Evolutionary conservation across 345 rosid species (phyloP), one percentile per base, ranked within the genome.

Genomic region (Salix udensis): DNA sequence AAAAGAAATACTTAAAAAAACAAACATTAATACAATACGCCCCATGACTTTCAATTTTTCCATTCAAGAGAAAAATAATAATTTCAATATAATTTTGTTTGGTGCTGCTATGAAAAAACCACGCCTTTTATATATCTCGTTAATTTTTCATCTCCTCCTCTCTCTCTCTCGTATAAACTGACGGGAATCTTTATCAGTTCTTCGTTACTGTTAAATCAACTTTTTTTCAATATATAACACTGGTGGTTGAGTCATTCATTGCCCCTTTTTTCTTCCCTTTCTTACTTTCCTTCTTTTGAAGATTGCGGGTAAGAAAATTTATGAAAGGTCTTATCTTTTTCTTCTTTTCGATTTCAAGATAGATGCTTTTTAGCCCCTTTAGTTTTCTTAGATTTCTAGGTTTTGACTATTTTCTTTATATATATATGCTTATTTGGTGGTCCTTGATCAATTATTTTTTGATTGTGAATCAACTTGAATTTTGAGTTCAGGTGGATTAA

Each of bases 181-280:
- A 70, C 74, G 16, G 85, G 86, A 81, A 79, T 82, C 82, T 77
- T 72, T 62, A 75, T 60, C 65, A 65, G 81, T 74, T 77, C 48
- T 37, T 67, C 14, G 6, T 58, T 46, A 50, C 42, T n/a, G 65
- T 62, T 71, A 50, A 73, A 79, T 82, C 79, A 76, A 48, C 67
- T 73, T 23, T 23, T 66, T 58, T n/a, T 61, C 24, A 46, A 46
- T 9, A 74, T 73, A 77, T 60, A 83, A 87, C 85, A 74, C 76
- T 68, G 83, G 87, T 84, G 64, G 90, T 86, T 82, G 87, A 76
- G 85, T 87, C 88, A 79, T 81, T 79, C 46, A 34, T 66, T 31
- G 19, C 44, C 69, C 39, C 74, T 68, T 46, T 61, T 67, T 60
- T 67, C 70, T 34, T 31, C 9, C 36, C 74, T 68, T 44, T 42